A percentile compares a stretch with the other conserved stretches of the same genome.
Conservation (phyloP, 331 rosid species). For the Erythrophleum ivorense region DNA sequence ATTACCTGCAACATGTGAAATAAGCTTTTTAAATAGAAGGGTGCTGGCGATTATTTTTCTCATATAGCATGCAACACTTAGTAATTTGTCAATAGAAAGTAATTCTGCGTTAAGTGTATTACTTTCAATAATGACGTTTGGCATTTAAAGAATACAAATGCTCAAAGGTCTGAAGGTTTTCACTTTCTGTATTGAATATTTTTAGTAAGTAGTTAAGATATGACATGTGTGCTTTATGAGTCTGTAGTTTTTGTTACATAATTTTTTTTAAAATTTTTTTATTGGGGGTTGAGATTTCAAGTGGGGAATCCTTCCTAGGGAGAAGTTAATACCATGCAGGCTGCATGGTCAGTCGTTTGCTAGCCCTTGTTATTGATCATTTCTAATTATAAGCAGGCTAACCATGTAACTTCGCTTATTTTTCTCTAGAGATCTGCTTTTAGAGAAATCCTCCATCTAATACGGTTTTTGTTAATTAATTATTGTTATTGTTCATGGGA, state of each 20-base stretch:
- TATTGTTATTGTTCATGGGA: slow-evolving; percentile 31
- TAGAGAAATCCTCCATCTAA: background rate
- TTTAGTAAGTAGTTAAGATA: background rate
- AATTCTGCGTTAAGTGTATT: slow-evolving; percentile 11
- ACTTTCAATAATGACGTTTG: background rate
- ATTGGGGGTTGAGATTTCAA: slow-evolving; percentile 11
- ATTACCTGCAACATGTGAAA: slow-evolving; percentile 21
- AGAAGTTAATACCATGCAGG: slow-evolving; percentile 16
- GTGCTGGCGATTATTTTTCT: background rate
- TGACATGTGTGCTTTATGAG: slow-evolving; percentile 12
- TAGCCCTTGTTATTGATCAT: slow-evolving; percentile 17
- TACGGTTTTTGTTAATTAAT: slow-evolving; percentile 12
- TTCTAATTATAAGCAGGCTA: slow-evolving; percentile 20
- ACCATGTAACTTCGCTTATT: background rate
- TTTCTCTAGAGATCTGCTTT: background rate
- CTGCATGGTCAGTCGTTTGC: slow-evolving; percentile 21
- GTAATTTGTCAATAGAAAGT: slow-evolving; percentile 30
- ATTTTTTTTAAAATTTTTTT: background rate
- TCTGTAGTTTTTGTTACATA: background rate
- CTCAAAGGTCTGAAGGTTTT: background rate
- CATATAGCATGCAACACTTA: slow-evolving; percentile 11
- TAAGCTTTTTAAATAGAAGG: slow-evolving; percentile 12
- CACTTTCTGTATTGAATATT: background rate
- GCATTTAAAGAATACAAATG: too few species aligned
- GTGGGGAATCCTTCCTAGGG: slow-evolving; percentile 15